Evolutionary conservation across 192 early-diverging fungal species (phyloP), one percentile per base, ranked within the genome.

Genomic region (Funneliformis mosseae): DNA sequence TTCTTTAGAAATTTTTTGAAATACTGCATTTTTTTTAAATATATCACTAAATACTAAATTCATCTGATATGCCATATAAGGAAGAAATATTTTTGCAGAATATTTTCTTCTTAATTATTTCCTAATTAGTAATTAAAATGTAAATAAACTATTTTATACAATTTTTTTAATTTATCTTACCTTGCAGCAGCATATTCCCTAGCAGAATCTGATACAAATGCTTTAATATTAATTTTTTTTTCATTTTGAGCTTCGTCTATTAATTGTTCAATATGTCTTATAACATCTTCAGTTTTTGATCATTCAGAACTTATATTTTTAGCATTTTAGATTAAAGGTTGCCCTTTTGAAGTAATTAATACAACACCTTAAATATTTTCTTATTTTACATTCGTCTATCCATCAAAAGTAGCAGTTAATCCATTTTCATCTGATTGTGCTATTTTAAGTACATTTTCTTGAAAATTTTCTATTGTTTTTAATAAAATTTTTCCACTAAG

Each of bases 51-150:
- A 74, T 42, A 74, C 45, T 16, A 74, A 33, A 1, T 55, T 74
- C n/a, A 55, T 74, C 10, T 74, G n/a, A 9, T 74, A 23, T 48
- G 46, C 23, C n/a, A 74, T 74, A 48, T n/a, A 74, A 74, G 45
- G 23, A n/a, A 48, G 28, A 48, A 74, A 74, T 42, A 74, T 42
- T 74, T 43, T 74, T 45, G 18, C 7, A 25, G 71, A 5, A 74
- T 74, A 74, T 74, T 74, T 42, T 42, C 11, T 0, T 74, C 71
- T 16, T 74, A 74, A 48, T 27, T 48, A 7, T 74, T 28, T 12
- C 33, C 45, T 72, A 61, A 60, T 61, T 61, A 43, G 41, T 16
- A 72, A 46, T 21, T 50, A 42, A 46, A 73, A 46, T 73, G 0
- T 28, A 8, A 46, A 8, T 73, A 73, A 9, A 23, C 0, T 73